Evolutionary conservation across 139 green algal species (phyloP).

Genomic region (Ulvella scutata): DNA sequence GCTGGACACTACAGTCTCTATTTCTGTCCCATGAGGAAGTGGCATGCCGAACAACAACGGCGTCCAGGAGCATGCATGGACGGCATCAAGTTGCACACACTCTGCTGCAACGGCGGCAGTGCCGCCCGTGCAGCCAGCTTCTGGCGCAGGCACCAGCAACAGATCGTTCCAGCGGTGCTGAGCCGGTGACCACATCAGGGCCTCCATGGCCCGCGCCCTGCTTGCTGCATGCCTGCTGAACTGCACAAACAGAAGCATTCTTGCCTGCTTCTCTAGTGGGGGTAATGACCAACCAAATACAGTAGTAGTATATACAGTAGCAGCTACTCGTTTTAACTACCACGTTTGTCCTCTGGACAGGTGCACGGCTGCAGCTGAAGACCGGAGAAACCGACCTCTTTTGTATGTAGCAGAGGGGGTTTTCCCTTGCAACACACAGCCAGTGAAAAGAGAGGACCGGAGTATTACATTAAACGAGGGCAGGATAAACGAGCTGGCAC

Average conservation of each 20-base stretch:
- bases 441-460: no score
- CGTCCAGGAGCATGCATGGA: neutral
- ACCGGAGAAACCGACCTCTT: no score
- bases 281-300: no score
- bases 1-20: conserved; percentile 3
- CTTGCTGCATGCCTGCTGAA: neutral
- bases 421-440: no score
- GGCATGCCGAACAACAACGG: neutral
- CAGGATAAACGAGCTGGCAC: no score
- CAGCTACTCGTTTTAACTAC: no score
- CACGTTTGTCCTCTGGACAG: no score
- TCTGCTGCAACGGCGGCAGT: neutral
- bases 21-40: neutral
- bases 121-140: neutral
- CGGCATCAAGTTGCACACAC: neutral
- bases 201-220: neutral
- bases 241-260: neutral
- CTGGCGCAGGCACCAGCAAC: neutral
- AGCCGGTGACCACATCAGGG: neutral
- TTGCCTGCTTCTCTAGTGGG: neutral
- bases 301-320: no score
- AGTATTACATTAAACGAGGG: no score
- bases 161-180: conserved; percentile 1
- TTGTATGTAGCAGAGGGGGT: no score
- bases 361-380: no score